A percentile compares a stretch with the other conserved stretches of the same genome.
phyloP scores from a whole-genome alignment of 1,139 yeast species.

The Pichia sorboxylosa region DNA sequence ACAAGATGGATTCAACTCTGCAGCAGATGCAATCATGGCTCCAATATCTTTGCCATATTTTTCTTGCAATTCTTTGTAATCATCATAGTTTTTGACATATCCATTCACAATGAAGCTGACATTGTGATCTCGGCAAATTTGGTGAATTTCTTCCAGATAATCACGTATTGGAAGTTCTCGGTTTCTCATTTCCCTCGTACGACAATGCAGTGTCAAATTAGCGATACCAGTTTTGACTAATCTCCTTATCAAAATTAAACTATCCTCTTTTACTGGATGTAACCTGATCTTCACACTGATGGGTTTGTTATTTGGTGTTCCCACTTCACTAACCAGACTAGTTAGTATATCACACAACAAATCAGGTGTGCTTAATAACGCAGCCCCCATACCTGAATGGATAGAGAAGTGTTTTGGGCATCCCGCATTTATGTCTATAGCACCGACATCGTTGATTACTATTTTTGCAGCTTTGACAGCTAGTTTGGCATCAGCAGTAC shows the following conservation, averaged over 20 bases:
- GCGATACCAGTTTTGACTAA: conserved; percentile 73
- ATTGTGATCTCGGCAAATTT: conserved; percentile 48
- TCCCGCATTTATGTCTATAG: conserved; percentile 89
- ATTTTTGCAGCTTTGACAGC: conserved; percentile 81
- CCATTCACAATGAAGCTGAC: conserved; percentile 79
- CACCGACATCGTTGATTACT: conserved; percentile 78
- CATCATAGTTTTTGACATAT: conserved; percentile 44
- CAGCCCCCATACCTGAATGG: conserved; percentile 97
- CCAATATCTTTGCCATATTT: conserved; percentile 52
- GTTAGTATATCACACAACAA: conserved; percentile 54
- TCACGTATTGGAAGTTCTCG: conserved; percentile 68
- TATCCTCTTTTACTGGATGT: conserved; percentile 48
- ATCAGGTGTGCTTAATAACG: conserved; percentile 73
- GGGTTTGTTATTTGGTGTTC: conserved; percentile 65
- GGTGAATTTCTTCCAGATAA: conserved; percentile 49
- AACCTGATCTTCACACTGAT: conserved; percentile 85
- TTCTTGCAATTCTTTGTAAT: conserved; percentile 41
- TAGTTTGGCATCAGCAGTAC: conserved; percentile 69
- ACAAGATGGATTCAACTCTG: conserved; percentile 77
- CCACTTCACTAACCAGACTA: conserved; percentile 65
- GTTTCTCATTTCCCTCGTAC: conserved; percentile 84
- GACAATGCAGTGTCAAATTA: conserved; percentile 81
- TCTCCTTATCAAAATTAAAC: conserved; percentile 48
- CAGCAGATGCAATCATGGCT: conserved; percentile 88
- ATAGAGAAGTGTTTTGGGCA: conserved; percentile 81